Percentiles rank a stretch among this genome's conserved stretches.
Conservation (phyloP, 352 stramenopile species). For the Phytophthora pini region DNA sequence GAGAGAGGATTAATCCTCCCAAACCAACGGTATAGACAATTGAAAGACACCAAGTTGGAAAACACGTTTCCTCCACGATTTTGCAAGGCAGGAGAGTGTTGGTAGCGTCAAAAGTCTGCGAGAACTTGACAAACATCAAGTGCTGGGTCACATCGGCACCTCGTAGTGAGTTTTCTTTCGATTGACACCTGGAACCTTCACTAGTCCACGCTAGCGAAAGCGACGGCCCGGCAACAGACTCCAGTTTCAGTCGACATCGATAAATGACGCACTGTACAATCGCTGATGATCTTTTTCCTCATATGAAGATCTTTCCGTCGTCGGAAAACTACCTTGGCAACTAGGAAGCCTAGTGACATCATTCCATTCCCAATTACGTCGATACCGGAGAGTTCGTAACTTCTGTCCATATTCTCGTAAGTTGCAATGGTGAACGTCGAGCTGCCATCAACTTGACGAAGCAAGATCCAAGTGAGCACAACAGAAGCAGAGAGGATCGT, state of each 20-base stretch:
- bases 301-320: constrained; percentile 19
- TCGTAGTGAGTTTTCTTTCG: constrained; percentile 6
- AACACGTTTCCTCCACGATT: not conserved
- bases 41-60: constrained; percentile 3
- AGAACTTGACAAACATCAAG: constrained; percentile 29
- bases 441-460: constrained; percentile 24
- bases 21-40: constrained; percentile 7
- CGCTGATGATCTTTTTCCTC: constrained; percentile 5
- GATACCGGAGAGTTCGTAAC: constrained; percentile 22
- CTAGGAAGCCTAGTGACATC: constrained; percentile 29
- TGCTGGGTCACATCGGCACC: constrained; percentile 30
- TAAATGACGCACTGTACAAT: constrained; percentile 37
- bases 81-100: constrained; percentile 21
- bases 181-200: constrained; percentile 5
- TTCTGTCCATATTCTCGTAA: constrained; percentile 18
- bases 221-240: not conserved
- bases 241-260: constrained; percentile 22
- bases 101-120: constrained; percentile 5
- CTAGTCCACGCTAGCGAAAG: not conserved
- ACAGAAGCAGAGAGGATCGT: constrained; percentile 17
- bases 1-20: constrained; percentile 17
- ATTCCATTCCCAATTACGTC: constrained; percentile 40
- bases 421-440: constrained; percentile 25
- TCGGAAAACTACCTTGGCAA: constrained; percentile 38
- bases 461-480: constrained; percentile 19